phyloP scores from a whole-genome alignment of 176 grass and related monocot species.

The Stipa capillata region DNA sequence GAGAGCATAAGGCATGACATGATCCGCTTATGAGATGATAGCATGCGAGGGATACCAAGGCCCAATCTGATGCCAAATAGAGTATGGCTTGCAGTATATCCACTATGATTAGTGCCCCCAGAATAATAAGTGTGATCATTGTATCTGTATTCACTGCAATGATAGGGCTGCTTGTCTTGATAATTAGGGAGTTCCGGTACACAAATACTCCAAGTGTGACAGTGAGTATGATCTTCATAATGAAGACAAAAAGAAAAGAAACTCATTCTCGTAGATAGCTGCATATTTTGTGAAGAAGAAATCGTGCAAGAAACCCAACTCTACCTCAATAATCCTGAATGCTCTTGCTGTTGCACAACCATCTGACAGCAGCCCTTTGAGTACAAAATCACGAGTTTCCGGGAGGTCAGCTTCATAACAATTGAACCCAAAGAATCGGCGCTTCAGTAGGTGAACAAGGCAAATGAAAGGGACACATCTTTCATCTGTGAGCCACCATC shows the following conservation, averaged over 20 bases:
- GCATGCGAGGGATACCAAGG: background rate
- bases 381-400: background rate
- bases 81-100: background rate
- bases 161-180: too few relatives aligned
- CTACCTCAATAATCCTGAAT: background rate
- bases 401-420: background rate
- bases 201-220: background rate
- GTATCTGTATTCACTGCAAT: too few relatives aligned
- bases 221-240: background rate
- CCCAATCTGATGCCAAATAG: too few relatives aligned
- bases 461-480: background rate
- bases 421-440: rapidly evolving
- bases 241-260: background rate
- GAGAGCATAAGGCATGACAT: background rate
- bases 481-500: background rate
- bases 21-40: background rate
- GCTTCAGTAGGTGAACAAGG: background rate
- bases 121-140: background rate
- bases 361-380: background rate
- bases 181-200: too few relatives aligned
- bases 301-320: background rate
- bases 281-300: background rate
- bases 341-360: background rate
- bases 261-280: background rate
- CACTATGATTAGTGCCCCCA: background rate